Evolutionary conservation across 495 filamentous ascomycete genomes (phyloP).

Genomic region (Podospora tetraspora): DNA sequence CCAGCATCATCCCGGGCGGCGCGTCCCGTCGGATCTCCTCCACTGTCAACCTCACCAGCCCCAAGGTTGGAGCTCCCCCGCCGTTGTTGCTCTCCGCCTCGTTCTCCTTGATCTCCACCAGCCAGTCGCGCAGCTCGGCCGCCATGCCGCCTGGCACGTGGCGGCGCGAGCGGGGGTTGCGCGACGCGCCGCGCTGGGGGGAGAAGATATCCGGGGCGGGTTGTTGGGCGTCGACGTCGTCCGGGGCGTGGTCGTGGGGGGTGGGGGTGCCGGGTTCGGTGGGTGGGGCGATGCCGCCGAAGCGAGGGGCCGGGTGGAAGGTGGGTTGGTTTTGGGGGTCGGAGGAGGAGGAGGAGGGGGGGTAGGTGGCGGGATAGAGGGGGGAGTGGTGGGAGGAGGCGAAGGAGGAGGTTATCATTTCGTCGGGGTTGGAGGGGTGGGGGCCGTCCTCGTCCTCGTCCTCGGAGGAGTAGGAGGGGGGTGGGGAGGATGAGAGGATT

Average conservation of each 20-base stretch:
- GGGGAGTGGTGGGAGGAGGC: not conserved
- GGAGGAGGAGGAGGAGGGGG: not conserved
- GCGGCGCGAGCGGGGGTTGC: slow-evolving; percentile 19
- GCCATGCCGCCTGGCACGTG: slow-evolving; percentile 40
- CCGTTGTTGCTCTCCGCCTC: slow-evolving; percentile 14
- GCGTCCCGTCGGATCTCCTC: slow-evolving; percentile 17
- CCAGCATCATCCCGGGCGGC: slow-evolving; percentile 20
- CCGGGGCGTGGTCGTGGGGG: not conserved
- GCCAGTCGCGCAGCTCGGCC: slow-evolving; percentile 41
- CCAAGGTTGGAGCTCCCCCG: not conserved
- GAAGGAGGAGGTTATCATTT: slow-evolving; percentile 34
- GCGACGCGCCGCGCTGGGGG: slow-evolving; percentile 30
- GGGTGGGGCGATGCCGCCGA: not conserved
- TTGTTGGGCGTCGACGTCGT: slow-evolving; percentile 15
- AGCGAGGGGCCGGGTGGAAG: slow-evolving; percentile 9
- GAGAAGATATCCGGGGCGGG: slow-evolving; percentile 38
- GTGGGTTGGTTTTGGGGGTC: not conserved
- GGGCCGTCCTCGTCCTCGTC: slow-evolving; percentile 4
- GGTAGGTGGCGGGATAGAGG: not conserved
- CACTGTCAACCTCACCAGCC: slow-evolving; percentile 20
- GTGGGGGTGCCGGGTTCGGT: slow-evolving; percentile 3
- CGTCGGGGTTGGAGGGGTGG: slow-evolving; percentile 22
- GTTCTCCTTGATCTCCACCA: slow-evolving; percentile 38
- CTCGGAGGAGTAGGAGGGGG: not conserved
- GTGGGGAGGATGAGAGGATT: not conserved